A percentile compares a stretch with the other conserved stretches of the same genome.
phyloP scores from a whole-genome alignment of 306 rosid species.

The Parietaria judaica region DNA sequence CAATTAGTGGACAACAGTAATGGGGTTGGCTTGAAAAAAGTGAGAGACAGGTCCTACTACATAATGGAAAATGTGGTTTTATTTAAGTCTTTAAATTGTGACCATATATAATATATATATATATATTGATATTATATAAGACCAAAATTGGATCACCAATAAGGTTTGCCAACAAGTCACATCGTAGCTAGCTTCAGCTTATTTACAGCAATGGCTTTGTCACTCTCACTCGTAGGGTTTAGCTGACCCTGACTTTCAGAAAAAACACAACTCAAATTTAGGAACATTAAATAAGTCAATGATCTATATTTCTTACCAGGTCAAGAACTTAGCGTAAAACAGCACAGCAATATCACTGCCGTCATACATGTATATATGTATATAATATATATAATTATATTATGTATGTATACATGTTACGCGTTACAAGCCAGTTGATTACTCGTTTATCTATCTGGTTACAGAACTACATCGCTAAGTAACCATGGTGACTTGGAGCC shows the following conservation, averaged over 20 bases:
- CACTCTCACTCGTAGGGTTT: background rate
- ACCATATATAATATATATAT: background rate
- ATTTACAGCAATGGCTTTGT: conserved; percentile 1
- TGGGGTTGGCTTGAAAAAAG: background rate
- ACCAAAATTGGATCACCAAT: conserved; percentile 13
- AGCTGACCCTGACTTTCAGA: background rate
- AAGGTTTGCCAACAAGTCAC: conserved; percentile 10
- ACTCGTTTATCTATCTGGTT: background rate
- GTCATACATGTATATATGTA: too few relatives aligned
- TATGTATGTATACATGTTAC: too few relatives aligned
- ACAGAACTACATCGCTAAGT: background rate
- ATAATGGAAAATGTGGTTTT: background rate
- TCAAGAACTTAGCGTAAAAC: background rate
- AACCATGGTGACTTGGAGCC: background rate
- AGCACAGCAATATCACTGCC: background rate
- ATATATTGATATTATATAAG: background rate
- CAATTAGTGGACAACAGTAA: background rate
- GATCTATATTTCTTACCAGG: too few relatives aligned
- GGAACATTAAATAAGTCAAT: background rate
- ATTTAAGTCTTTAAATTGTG: background rate
- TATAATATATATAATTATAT: too few relatives aligned
- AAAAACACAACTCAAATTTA: background rate
- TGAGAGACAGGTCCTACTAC: background rate
- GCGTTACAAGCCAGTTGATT: background rate
- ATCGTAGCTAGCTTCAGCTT: conserved; percentile 2